phyloP scores from a whole-genome alignment of 2,329 filamentous ascomycete species.

The Pyrenochaeta sp. region DNA sequence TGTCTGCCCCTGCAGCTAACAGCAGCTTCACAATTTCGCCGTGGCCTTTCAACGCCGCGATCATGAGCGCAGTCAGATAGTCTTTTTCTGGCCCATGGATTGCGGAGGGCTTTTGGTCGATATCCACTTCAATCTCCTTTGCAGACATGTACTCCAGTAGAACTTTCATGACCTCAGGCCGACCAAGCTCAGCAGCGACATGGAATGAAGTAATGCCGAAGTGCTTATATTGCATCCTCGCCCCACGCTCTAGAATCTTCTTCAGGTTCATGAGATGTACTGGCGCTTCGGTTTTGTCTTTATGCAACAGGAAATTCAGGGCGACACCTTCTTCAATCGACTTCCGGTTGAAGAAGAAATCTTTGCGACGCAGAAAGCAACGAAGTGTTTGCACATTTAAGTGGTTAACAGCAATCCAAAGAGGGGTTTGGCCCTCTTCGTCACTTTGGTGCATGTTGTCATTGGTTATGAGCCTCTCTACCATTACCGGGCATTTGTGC shows the following conservation, averaged over 20 bases:
- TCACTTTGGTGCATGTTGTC: neutral
- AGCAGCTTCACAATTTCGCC: neutral
- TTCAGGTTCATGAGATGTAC: neutral
- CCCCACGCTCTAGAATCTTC: neutral
- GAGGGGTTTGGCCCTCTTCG: neutral
- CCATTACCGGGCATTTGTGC: neutral
- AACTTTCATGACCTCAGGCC: neutral
- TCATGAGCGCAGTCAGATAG: neutral
- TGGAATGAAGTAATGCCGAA: conserved; percentile 4
- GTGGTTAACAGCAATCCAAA: neutral
- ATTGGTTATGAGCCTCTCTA: neutral
- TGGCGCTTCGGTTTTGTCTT: neutral
- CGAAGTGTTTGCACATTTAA: neutral
- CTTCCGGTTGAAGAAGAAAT: neutral
- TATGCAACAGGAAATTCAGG: neutral
- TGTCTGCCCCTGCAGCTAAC: neutral
- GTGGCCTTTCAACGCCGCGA: neutral
- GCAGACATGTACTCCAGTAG: neutral
- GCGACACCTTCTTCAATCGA: neutral
- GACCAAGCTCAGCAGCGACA: neutral
- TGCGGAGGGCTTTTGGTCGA: neutral
- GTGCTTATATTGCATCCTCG: conserved; percentile 1
- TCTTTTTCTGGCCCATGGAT: neutral
- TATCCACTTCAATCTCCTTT: neutral
- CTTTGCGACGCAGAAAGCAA: neutral